Evolutionary conservation across 306 rosid genomes (phyloP).

Genomic region (Quercus ilex): DNA sequence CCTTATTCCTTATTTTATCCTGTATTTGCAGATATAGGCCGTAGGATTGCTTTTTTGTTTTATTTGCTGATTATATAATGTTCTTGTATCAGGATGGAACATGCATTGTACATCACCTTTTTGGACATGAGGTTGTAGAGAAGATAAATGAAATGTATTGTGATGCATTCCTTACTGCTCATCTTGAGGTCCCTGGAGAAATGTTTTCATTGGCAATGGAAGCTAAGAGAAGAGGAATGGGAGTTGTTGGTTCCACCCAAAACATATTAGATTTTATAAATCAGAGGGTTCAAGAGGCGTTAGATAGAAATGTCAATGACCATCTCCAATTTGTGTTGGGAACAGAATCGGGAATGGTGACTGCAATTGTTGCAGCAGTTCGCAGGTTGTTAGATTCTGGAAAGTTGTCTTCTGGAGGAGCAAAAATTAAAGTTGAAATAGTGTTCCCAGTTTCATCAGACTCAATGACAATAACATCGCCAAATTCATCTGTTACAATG

Average conservation of each 20-base stretch:
- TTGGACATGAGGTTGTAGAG: slow-evolving; percentile 92
- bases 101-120: slow-evolving; percentile 90
- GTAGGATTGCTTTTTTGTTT: neutral
- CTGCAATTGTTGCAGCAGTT: slow-evolving; percentile 82
- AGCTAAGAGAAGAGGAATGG: slow-evolving; percentile 99
- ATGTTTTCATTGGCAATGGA: slow-evolving; percentile 98
- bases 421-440: slow-evolving; percentile 71
- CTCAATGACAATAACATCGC: slow-evolving; percentile 61
- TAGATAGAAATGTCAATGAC: slow-evolving; percentile 74
- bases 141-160: slow-evolving; percentile 87
- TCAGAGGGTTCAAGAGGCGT: slow-evolving; percentile 77
- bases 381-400: slow-evolving; percentile 58
- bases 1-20: neutral
- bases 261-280: slow-evolving; percentile 87
- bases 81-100: slow-evolving; percentile 72
- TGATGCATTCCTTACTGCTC: slow-evolving; percentile 96
- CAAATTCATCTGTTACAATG: slow-evolving; percentile 40
- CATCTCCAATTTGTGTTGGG: slow-evolving; percentile 93
- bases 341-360: slow-evolving; percentile 97
- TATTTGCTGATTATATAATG: slow-evolving; percentile 19
- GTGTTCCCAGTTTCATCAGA: slow-evolving; percentile 97
- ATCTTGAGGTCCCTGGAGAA: slow-evolving; percentile 99
- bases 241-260: slow-evolving; percentile 88
- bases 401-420: slow-evolving; percentile 41
- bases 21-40: slow-evolving; percentile 3